These are phyloP conservation scores for Candida argentea DNA, from an alignment of 805 yeast species.

Conservation along the genomic window DNA sequence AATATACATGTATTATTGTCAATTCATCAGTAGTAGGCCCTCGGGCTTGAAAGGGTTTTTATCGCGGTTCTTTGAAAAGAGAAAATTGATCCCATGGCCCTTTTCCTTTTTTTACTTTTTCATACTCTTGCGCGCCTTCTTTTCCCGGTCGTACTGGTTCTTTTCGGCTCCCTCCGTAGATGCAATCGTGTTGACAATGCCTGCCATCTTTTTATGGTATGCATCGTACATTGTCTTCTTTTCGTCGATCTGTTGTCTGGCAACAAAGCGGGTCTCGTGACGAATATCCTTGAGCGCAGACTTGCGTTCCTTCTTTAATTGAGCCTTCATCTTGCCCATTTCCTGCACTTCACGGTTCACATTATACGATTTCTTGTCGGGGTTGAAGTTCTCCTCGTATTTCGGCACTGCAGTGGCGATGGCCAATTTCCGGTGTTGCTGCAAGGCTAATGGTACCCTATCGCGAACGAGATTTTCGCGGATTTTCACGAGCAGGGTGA, in stretches of 20 bases:
- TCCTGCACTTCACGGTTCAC: slow-evolving; percentile 75
- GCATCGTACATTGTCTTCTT: slow-evolving; percentile 66
- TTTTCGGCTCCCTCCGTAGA: slow-evolving; percentile 94
- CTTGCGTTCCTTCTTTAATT: slow-evolving; percentile 87
- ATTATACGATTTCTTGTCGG: slow-evolving; percentile 88
- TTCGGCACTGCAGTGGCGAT: slow-evolving; percentile 81
- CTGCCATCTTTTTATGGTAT: slow-evolving; percentile 86
- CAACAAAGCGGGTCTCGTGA: slow-evolving; percentile 77
- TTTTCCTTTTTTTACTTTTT: no score
- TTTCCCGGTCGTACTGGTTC: slow-evolving; percentile 85
- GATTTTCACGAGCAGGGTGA: slow-evolving; percentile 41
- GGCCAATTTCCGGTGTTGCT: slow-evolving; percentile 74
- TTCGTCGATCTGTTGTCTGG: slow-evolving; percentile 72
- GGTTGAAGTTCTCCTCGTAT: slow-evolving; percentile 92
- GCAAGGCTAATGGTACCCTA: slow-evolving; percentile 62
- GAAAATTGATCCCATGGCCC: no score
- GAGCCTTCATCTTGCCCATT: slow-evolving; percentile 68
- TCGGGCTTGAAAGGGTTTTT: no score
- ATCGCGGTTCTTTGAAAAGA: no score
- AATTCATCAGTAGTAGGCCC: no score
- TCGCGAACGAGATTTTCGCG: slow-evolving; percentile 19
- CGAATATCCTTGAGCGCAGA: slow-evolving; percentile 82
- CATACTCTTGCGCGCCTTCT: slow-evolving; percentile 44
- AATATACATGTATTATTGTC: no score
- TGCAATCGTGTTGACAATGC: slow-evolving; percentile 74